These are phyloP conservation scores for Hibiscus tridactylites DNA, from an alignment of 345 rosid species.

Conservation along the genomic window DNA sequence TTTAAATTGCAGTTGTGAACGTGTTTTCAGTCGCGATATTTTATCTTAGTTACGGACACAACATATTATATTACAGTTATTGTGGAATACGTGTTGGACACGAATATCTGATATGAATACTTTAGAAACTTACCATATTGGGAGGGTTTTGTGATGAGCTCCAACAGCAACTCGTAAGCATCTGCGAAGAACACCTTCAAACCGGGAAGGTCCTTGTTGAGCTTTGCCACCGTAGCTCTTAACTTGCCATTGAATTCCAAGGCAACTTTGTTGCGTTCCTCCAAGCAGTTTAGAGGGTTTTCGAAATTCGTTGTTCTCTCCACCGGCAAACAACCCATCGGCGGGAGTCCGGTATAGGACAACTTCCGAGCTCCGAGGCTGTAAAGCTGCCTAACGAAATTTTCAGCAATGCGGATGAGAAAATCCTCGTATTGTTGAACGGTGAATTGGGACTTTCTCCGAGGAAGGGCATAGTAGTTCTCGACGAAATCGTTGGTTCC, in stretches of 20 bases:
- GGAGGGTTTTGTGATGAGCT: conserved; percentile 31
- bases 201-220: conserved; percentile 35
- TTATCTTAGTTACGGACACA: no score
- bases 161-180: conserved; percentile 33
- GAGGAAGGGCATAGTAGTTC: conserved; percentile 45
- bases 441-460: conserved; percentile 36
- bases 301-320: conserved; percentile 38
- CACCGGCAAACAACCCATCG: conserved; percentile 59
- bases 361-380: conserved; percentile 52
- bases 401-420: conserved; percentile 33
- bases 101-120: no score
- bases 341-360: conserved; percentile 51
- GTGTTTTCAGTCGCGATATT: no score
- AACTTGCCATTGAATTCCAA: conserved; percentile 48
- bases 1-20: no score
- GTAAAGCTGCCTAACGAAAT: conserved; percentile 36
- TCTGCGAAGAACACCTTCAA: conserved; percentile 33
- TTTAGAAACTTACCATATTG: conserved; percentile 24
- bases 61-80: no score
- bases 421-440: conserved; percentile 37
- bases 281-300: conserved; percentile 25
- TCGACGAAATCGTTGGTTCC: conserved; percentile 65
- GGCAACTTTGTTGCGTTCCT: conserved; percentile 32
- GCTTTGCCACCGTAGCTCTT: conserved; percentile 19
- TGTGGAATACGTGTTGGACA: no score